Evolutionary conservation across 768 basidiomycete genomes (phyloP), one percentile per base, ranked within the genome.

Genomic region (Leccinum variicolor): DNA sequence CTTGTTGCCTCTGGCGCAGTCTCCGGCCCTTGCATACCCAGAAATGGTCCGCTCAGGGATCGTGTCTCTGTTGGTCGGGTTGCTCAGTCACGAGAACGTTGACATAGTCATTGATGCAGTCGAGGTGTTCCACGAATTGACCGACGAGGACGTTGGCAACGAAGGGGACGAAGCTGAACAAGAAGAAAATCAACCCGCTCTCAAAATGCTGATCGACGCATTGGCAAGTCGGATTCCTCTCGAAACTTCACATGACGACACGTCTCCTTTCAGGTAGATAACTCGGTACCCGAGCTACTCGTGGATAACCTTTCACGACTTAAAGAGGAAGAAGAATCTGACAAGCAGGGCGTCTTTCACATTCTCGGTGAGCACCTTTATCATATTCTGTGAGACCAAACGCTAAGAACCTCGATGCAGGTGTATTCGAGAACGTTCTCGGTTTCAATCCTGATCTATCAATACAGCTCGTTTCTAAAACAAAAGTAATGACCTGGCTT

Each of bases 81-180:
- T 99, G 50, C 84, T 99, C 55, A 91, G 86, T 56, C 95, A 99
- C 69, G 97, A 99, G 73, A 99, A 99, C 70, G 81, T 88, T 49
- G 97, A 99, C 74, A 98, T 99, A 59, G 90, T 91, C n/a, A 90
- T 98, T 54, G 94, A 97, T 63, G 89, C 93, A 31, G 86, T 98
- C 34, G 92, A 95, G 68, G 82, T 96, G 19, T 78, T 99, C 6
- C 88, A 94, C 65, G 97, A 99, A 73, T 80, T 98, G 59, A 96
- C 94, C 1, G 97, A 99, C 63, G 97, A 98, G 73, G 96, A 98
- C 64, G 92, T 92, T 2, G 90, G 90, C 5, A 86, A 90, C 50
- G 90, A 87, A 64, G 82, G 69, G 2, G 85, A 88, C 0, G 88
- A 87, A 23, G 83, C 83, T 13, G 84, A 79, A 33, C 80, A 82